Evolutionary conservation across 768 basidiomycete genomes (phyloP).

Genomic region (Russula sp.): DNA sequence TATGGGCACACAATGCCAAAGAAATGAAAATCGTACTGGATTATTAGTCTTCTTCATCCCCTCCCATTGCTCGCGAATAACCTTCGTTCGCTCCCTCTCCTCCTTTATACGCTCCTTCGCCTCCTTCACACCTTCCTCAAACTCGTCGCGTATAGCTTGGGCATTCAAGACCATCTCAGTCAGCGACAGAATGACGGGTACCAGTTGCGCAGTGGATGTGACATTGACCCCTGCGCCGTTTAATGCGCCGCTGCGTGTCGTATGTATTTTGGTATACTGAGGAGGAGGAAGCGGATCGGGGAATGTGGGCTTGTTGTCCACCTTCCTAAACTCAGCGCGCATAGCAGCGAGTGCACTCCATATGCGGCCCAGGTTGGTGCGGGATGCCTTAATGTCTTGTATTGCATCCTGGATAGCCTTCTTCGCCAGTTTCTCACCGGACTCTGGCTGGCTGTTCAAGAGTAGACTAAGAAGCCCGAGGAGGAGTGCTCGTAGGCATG

Average conservation of each 20-base stretch:
- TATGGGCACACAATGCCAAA: background rate
- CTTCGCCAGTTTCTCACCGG: slow-evolving; percentile 37
- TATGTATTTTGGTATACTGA: slow-evolving; percentile 39
- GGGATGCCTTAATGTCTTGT: slow-evolving; percentile 51
- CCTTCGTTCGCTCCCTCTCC: slow-evolving; percentile 50
- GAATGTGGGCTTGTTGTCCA: slow-evolving; percentile 38
- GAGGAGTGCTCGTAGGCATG: slow-evolving; percentile 61
- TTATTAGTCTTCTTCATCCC: slow-evolving; percentile 34
- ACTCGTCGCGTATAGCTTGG: slow-evolving; percentile 50
- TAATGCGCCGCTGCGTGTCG: slow-evolving; percentile 45
- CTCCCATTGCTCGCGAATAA: slow-evolving; percentile 61
- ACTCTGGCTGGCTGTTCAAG: slow-evolving; percentile 37
- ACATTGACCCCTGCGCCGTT: slow-evolving; percentile 35
- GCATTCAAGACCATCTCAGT: slow-evolving; percentile 51
- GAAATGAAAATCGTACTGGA: slow-evolving; percentile 8
- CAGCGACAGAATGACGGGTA: slow-evolving; percentile 63
- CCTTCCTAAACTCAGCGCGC: slow-evolving; percentile 37
- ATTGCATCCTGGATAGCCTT: slow-evolving; percentile 45
- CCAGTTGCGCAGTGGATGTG: slow-evolving; percentile 54
- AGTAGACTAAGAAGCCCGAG: slow-evolving; percentile 58
- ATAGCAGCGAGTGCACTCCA: slow-evolving; percentile 56
- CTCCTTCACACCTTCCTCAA: slow-evolving; percentile 57
- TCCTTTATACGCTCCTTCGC: slow-evolving; percentile 53
- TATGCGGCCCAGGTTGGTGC: slow-evolving; percentile 58
- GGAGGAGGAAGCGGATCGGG: slow-evolving; percentile 63